Conservation (phyloP, 192 early-diverging fungal genomes). For the Coemansia sp. region DNA sequence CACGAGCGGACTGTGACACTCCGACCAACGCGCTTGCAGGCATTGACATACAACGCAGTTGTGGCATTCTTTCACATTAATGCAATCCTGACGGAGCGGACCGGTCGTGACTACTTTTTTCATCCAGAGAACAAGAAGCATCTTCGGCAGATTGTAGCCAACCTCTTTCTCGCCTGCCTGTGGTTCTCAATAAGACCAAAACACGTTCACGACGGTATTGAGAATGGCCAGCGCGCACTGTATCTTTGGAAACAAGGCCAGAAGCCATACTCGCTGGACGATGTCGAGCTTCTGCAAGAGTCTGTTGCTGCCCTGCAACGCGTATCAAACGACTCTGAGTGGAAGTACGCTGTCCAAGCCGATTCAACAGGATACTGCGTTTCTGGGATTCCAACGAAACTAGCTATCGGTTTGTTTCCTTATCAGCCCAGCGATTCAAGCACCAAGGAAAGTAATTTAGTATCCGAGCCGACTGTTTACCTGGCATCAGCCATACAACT, state of each 20-base stretch:
- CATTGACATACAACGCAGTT: constrained; percentile 44
- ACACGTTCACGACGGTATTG: constrained; percentile 38
- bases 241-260: constrained; percentile 39
- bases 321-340: constrained; percentile 26
- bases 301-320: constrained; percentile 30
- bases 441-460: neutral
- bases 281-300: constrained; percentile 24
- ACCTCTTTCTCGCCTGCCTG: constrained; percentile 64
- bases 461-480: neutral
- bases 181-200: constrained; percentile 60
- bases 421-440: neutral
- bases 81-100: constrained; percentile 61
- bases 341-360: constrained; percentile 25
- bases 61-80: constrained; percentile 71
- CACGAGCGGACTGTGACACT: constrained; percentile 41
- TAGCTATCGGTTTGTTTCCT: neutral
- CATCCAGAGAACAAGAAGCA: constrained; percentile 60
- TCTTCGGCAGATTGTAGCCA: constrained; percentile 61
- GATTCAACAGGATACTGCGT: constrained; percentile 32
- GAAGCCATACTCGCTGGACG: constrained; percentile 33
- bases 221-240: constrained; percentile 33
- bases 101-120: constrained; percentile 74
- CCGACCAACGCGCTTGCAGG: constrained; percentile 34
- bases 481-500: constrained; percentile 32
- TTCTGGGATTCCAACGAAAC: constrained; percentile 17